Base-by-base conservation (phyloP, 805 yeast genomes). In the Barnettozyma wickerhamii region DNA sequence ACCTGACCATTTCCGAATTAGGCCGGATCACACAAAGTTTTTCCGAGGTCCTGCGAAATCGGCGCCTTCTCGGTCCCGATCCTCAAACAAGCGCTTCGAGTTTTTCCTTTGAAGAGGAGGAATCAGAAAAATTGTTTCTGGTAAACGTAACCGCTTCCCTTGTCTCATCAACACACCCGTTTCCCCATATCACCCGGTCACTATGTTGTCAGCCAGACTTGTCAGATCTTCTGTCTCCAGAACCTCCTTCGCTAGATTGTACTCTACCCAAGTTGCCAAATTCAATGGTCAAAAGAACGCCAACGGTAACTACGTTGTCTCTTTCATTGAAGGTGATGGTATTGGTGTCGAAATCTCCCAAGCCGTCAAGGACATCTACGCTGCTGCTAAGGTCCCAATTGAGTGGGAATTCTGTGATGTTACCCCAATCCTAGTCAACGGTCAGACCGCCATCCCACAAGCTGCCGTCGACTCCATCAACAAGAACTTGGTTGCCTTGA, bases 291-390 rank as follows among this genome's bases (percentile, higher is more conserved):
- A 64, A 50, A 79, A 77, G 62, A 75, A 75, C 47, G 69, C 82
- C 46, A 78, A 84, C 48, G 98, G 98, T 51, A 85, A 84, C 59
- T 91, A 80, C 72, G 79, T 87, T 41, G 99, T 93, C 49, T 91
- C 99, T 33, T 75, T 93, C 72, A 91, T 93, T 58, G 97, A 90
- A 71, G 98, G 98, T 71, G 98, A 91, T 63, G 99, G 99, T 75
- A 89, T 91, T 55, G 99, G 99, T 57, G 76, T 82, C 38, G 99
- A 93, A 69, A 93, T 93, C 64, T 84, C 98, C 52, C 79, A 85
- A 58, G 86, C 98, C 38, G 97, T 93, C 53, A 86, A 90, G 74
- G 78, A 84, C 51, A 91, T 93, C 59, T 93, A 88, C 71, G 71
- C 81, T 38, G 97, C 97, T 53, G 99, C 98, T 40, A 69, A 85